A percentile compares a stretch with the other conserved stretches of the same genome.
phyloP scores from a whole-genome alignment of 75 land plant genomes.

The Ceratopteris richardii region DNA sequence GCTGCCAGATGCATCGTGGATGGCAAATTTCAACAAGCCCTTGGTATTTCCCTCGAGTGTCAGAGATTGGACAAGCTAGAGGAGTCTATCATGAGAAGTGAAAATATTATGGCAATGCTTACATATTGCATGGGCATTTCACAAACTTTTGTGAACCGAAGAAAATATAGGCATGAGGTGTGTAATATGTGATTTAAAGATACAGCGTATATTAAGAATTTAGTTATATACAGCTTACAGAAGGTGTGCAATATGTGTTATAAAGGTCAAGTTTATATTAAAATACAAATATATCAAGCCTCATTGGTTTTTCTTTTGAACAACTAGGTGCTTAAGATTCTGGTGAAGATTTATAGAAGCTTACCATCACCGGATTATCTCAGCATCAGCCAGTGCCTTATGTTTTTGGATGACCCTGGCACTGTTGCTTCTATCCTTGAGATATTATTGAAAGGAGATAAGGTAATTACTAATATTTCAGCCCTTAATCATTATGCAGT shows the following conservation, averaged over 20 bases:
- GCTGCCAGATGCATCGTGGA: conserved; percentile 69
- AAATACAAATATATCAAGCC: no score
- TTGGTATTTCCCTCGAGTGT: conserved; percentile 94
- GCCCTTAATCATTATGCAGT: background rate
- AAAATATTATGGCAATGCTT: conserved; percentile 68
- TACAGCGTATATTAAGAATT: no score
- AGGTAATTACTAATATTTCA: conserved; percentile 28
- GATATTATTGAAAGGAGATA: conserved; percentile 63
- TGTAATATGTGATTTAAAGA: no score
- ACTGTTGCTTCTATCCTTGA: conserved; percentile 71
- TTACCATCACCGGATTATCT: conserved; percentile 88
- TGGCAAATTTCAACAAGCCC: conserved; percentile 92
- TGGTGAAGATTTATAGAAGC: conserved; percentile 68
- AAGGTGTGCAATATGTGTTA: no score
- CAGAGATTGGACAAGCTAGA: conserved; percentile 90
- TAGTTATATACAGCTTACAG: background rate
- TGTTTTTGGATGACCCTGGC: conserved; percentile 89
- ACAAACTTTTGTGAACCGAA: conserved; percentile 75
- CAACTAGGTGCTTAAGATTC: conserved; percentile 71
- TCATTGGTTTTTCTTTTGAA: background rate
- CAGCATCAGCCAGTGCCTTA: conserved; percentile 93
- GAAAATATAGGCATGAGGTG: conserved; percentile 93
- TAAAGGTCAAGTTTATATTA: no score
- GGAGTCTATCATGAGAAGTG: conserved; percentile 84
- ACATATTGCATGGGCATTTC: conserved; percentile 79